Evolutionary conservation across 371 early-diverging fungal species (phyloP).

Genomic region (Lichtheimia ornata): DNA sequence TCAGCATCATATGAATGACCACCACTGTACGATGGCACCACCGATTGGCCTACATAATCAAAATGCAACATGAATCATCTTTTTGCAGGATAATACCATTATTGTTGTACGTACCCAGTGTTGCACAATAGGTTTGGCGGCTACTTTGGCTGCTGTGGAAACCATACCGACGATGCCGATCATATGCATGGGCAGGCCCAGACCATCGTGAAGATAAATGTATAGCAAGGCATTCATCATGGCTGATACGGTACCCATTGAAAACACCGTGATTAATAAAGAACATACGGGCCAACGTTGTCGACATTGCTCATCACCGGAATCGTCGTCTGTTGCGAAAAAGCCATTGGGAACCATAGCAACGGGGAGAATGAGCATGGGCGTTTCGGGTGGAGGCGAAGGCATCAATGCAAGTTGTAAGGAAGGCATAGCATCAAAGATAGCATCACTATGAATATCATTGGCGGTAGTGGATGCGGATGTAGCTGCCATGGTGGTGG

Average conservation of each 20-base stretch:
- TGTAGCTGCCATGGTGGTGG: slow-evolving; percentile 6
- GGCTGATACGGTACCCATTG: slow-evolving; percentile 14
- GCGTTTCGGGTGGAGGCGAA: slow-evolving; percentile 18
- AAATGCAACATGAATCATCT: not conserved
- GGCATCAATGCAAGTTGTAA: slow-evolving; percentile 20
- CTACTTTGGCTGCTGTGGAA: slow-evolving; percentile 8
- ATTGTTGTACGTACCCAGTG: slow-evolving; percentile 1
- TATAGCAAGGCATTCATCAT: slow-evolving; percentile 22
- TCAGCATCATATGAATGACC: slow-evolving; percentile 16
- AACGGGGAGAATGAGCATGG: slow-evolving; percentile 16
- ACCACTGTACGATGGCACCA: slow-evolving; percentile 9
- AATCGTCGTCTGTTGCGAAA: slow-evolving; percentile 1
- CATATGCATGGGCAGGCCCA: slow-evolving; percentile 23
- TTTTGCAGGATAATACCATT: not conserved
- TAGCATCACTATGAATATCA: slow-evolving; percentile 1
- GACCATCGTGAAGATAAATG: slow-evolving; percentile 17
- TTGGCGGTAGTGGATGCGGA: slow-evolving; percentile 2
- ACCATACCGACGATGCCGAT: slow-evolving; percentile 18
- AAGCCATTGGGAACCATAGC: slow-evolving; percentile 5
- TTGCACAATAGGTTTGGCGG: slow-evolving; percentile 10
- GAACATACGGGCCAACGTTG: slow-evolving; percentile 9
- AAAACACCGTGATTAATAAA: slow-evolving; percentile 4
- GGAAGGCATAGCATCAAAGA: slow-evolving; percentile 19
- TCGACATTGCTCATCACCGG: not conserved
- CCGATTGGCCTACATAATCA: slow-evolving; percentile 7